These are phyloP conservation scores for Borealophlyctis nickersoniae DNA, from an alignment of 192 early-diverging fungal species.

Conservation along the genomic window DNA sequence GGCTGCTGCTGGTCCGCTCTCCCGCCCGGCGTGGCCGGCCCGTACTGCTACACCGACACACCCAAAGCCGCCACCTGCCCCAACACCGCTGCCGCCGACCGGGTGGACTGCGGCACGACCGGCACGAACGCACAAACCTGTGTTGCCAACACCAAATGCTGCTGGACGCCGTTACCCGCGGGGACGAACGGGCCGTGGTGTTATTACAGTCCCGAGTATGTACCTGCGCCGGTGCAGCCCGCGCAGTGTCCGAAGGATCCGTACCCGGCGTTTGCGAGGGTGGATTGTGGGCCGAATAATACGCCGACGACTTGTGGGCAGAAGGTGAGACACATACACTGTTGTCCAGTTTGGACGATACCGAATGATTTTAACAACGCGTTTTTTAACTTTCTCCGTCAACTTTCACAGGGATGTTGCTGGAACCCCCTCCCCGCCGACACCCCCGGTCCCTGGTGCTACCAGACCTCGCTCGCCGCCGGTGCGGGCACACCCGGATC, in stretches of 20 bases:
- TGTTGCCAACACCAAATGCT: background rate
- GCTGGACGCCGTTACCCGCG: background rate
- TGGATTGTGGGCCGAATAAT: background rate
- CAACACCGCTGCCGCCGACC: background rate
- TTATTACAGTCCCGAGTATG: background rate
- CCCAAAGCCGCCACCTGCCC: background rate
- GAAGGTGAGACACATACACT: too few relatives aligned
- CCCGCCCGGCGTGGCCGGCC: background rate
- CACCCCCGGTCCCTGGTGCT: background rate
- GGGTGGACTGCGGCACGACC: background rate
- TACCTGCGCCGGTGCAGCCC: background rate
- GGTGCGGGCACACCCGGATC: background rate
- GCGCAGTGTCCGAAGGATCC: background rate
- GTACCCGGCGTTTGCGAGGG: background rate
- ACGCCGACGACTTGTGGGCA: background rate
- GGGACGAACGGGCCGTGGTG: background rate
- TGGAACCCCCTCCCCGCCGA: background rate
- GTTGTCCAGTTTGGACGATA: too few relatives aligned
- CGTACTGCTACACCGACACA: background rate
- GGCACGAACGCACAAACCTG: background rate
- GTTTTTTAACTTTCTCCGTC: too few relatives aligned
- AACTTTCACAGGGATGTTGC: background rate
- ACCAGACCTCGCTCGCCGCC: background rate
- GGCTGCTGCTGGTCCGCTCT: slow-evolving; percentile 1
- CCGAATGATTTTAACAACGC: too few relatives aligned